Evolutionary conservation across 768 basidiomycete genomes (phyloP).

Genomic region (Dacryopinax primogenitus): DNA sequence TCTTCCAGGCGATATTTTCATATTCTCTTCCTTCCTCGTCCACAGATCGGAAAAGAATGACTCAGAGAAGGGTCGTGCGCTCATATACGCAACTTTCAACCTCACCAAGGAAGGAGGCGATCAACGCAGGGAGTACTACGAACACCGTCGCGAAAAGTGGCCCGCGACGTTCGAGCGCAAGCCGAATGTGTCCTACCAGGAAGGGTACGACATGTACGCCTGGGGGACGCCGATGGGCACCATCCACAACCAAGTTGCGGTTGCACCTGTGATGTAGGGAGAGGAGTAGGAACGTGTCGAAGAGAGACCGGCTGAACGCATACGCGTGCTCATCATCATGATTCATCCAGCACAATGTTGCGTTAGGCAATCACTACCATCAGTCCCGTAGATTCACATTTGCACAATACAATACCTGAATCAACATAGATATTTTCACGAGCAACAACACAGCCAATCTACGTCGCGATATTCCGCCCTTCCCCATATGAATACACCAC

Average conservation of each 20-base stretch:
- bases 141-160: neutral
- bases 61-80: slow-evolving; percentile 13
- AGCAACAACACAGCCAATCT: neutral
- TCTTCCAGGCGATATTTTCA: slow-evolving; percentile 13
- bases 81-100: slow-evolving; percentile 18
- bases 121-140: neutral
- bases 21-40: slow-evolving; percentile 19
- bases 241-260: no score
- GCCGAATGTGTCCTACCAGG: neutral
- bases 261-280: neutral
- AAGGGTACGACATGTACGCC: neutral
- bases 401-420: neutral
- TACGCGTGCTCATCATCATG: neutral
- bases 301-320: neutral
- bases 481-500: neutral
- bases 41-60: slow-evolving; percentile 19
- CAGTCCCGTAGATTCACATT: no score
- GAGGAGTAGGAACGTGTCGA: neutral
- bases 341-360: neutral
- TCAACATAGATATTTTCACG: no score
- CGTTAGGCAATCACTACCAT: neutral
- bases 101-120: neutral
- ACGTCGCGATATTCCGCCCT: neutral
- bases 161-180: neutral
- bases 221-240: neutral